These are phyloP conservation scores for Clavispora phyllophila DNA, from an alignment of 805 yeast species.

Conservation along the genomic window DNA sequence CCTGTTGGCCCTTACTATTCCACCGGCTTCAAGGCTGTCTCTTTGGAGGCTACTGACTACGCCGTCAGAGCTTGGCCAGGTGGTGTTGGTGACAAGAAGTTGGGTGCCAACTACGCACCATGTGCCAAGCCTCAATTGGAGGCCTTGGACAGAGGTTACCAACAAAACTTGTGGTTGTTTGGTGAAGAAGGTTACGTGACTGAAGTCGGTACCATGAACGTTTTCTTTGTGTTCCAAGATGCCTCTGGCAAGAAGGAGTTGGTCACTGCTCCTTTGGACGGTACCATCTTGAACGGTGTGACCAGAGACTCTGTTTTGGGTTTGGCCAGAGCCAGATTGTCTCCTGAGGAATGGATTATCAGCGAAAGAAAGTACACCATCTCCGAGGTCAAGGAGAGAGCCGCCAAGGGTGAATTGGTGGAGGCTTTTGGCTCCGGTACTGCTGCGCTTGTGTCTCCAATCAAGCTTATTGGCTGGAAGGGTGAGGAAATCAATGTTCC, in stretches of 20 bases:
- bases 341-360: slow-evolving; percentile 73
- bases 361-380: slow-evolving; percentile 83
- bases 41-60: slow-evolving; percentile 89
- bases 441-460: slow-evolving; percentile 95
- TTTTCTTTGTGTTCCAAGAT: slow-evolving; percentile 78
- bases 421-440: slow-evolving; percentile 98
- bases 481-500: slow-evolving; percentile 76
- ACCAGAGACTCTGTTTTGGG: slow-evolving; percentile 84
- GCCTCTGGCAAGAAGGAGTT: slow-evolving; percentile 84
- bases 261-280: slow-evolving; percentile 95
- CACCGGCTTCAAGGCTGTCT: slow-evolving; percentile 94
- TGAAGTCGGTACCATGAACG: slow-evolving; percentile 98
- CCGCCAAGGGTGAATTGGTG: slow-evolving; percentile 74
- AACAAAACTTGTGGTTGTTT: slow-evolving; percentile 94
- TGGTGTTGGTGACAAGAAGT: slow-evolving; percentile 92
- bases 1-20: slow-evolving; percentile 92
- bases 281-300: slow-evolving; percentile 95
- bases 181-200: slow-evolving; percentile 85
- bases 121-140: slow-evolving; percentile 85
- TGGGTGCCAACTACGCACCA: slow-evolving; percentile 98
- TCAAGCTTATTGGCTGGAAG: slow-evolving; percentile 77
- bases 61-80: slow-evolving; percentile 99
- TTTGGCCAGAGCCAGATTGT: slow-evolving; percentile 71
- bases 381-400: slow-evolving; percentile 70
- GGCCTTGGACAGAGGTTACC: slow-evolving; percentile 89